Percentiles rank a stretch among this genome's conserved stretches.
Conservation (phyloP, 768 basidiomycete species). For the Boletus reticulatus region DNA sequence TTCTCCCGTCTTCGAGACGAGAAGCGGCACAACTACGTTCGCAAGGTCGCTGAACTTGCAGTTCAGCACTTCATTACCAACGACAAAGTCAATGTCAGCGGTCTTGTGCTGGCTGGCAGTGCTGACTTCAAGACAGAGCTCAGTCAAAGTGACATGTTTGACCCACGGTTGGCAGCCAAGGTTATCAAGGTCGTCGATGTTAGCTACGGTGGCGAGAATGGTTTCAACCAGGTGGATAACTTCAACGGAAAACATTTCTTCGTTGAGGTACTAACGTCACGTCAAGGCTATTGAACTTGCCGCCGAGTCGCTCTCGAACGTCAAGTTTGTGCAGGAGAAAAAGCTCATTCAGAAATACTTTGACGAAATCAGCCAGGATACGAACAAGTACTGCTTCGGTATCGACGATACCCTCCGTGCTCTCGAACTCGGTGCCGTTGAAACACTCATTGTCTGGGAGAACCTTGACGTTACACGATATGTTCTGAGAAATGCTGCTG, state of each 20-base stretch:
- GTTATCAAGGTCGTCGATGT: constrained; percentile 99
- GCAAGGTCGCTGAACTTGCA: constrained; percentile 95
- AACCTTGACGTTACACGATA: constrained; percentile 91
- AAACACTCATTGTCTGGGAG: constrained; percentile 98
- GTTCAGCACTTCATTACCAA: constrained; percentile 98
- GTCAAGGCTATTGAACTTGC: constrained; percentile 92
- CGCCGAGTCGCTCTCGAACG: constrained; percentile 92
- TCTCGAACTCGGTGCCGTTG: constrained; percentile 93
- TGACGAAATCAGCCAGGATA: constrained; percentile 98
- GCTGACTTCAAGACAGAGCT: constrained; percentile 99
- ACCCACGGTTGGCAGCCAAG: constrained; percentile 82
- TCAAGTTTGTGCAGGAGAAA: constrained; percentile 99
- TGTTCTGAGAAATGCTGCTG: constrained; percentile 86
- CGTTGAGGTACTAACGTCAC: not conserved
- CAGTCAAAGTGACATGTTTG: constrained; percentile 95
- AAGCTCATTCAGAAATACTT: constrained; percentile 97
- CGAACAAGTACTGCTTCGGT: constrained; percentile 95
- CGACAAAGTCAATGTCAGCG: constrained; percentile 98
- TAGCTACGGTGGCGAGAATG: constrained; percentile 97
- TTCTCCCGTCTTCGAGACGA: constrained; percentile 99
- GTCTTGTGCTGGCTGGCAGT: constrained; percentile 92
- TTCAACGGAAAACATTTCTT: not conserved
- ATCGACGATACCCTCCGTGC: constrained; percentile 96
- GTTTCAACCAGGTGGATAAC: constrained; percentile 89
- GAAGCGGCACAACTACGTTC: constrained; percentile 99